These are phyloP conservation scores for Theileria parva DNA, from an alignment of 169 alveolate species.

Conservation along the genomic window DNA sequence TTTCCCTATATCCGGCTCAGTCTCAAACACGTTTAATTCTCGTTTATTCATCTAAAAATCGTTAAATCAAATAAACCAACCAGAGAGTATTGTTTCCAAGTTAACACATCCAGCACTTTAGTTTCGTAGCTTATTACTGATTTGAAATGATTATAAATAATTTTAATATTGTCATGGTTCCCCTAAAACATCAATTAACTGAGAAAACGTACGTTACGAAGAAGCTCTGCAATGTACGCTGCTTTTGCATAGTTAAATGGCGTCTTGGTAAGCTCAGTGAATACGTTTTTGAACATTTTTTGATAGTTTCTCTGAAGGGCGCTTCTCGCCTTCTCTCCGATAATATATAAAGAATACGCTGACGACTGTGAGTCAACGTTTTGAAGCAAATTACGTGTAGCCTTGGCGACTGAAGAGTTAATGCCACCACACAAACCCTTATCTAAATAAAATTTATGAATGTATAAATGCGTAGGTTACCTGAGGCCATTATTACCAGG, in stretches of 20 bases:
- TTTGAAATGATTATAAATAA: conserved; percentile 81
- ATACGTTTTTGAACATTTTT: conserved; percentile 46
- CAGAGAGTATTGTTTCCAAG: conserved; percentile 67
- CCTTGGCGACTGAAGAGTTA: conserved; percentile 74
- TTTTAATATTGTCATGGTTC: conserved; percentile 70
- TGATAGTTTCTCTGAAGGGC: conserved; percentile 54
- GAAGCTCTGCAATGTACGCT: conserved; percentile 61
- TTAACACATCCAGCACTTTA: conserved; percentile 66
- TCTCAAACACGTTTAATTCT: conserved; percentile 72
- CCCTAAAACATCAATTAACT: conserved; percentile 57
- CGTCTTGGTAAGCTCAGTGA: conserved; percentile 68
- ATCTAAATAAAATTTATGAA: conserved; percentile 58
- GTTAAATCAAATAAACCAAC: conserved; percentile 2
- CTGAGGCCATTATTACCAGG: conserved; percentile 61
- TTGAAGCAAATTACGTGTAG: conserved; percentile 42
- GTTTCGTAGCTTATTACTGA: conserved; percentile 85
- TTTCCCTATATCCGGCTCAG: conserved; percentile 74
- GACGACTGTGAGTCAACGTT: conserved; percentile 43
- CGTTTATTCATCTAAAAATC: conserved; percentile 65
- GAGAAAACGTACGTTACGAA: conserved; percentile 44
- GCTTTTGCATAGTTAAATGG: conserved; percentile 80
- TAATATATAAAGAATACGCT: conserved; percentile 49
- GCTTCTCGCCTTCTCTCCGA: conserved; percentile 68
- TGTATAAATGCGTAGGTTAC: conserved; percentile 10
- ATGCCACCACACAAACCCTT: conserved; percentile 88